Conservation (phyloP, 306 rosid species). For the Acacia crassicarpa region DNA sequence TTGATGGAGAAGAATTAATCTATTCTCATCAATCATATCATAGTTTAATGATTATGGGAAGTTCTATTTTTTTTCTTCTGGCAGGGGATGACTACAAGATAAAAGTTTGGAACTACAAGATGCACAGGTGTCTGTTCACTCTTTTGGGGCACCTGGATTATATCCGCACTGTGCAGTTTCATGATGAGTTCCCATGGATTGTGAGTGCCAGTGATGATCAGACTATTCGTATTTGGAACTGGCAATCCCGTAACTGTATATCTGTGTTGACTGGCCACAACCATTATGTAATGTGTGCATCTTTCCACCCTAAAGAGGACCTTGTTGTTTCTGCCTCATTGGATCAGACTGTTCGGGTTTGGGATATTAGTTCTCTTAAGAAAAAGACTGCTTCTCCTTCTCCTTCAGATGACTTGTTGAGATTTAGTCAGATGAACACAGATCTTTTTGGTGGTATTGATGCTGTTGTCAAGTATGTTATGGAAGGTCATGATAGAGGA, state of each 20-base stretch:
- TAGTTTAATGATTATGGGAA: background rate
- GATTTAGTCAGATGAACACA: slow-evolving; percentile 92
- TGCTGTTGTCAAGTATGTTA: slow-evolving; percentile 91
- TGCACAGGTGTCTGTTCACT: slow-evolving; percentile 91
- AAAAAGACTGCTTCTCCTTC: slow-evolving; percentile 69
- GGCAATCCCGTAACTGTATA: slow-evolving; percentile 97
- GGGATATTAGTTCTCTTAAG: slow-evolving; percentile 92
- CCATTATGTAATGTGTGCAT: slow-evolving; percentile 97
- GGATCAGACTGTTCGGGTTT: slow-evolving; percentile 97
- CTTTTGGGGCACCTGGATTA: slow-evolving; percentile 98
- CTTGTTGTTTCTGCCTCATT: slow-evolving; percentile 92
- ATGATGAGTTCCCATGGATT: slow-evolving; percentile 93
- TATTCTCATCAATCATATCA: background rate
- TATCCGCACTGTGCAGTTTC: slow-evolving; percentile 95
- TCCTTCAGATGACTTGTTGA: slow-evolving; percentile 86
- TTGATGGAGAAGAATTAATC: background rate
- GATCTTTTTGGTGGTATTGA: slow-evolving; percentile 97
- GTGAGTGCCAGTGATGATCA: slow-evolving; percentile 99
- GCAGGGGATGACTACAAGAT: slow-evolving; percentile 99
- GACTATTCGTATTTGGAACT: slow-evolving; percentile 97
- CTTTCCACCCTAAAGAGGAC: slow-evolving; percentile 94
- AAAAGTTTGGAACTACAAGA: slow-evolving; percentile 98
- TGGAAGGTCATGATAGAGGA: slow-evolving; percentile 99
- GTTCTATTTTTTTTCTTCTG: background rate
- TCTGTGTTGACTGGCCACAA: slow-evolving; percentile 98